Evolutionary conservation across 345 rosid genomes (phyloP).

Genomic region (Populus davidiana): DNA sequence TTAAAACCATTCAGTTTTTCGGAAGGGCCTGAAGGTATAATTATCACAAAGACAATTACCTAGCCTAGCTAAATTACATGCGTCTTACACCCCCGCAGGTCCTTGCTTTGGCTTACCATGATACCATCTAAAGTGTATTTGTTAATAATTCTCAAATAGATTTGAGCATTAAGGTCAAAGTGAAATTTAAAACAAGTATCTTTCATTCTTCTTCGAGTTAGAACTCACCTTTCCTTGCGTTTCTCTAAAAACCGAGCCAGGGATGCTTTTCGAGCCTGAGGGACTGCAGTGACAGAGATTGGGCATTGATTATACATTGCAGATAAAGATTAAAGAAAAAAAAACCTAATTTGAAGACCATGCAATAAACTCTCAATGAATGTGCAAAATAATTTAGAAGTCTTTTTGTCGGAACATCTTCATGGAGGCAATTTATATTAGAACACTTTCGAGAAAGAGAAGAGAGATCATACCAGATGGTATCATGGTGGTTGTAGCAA

Average conservation of each 20-base stretch:
- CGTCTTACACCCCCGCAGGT: background rate
- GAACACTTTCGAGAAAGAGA: background rate
- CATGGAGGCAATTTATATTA: background rate
- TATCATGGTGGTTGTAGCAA: slow-evolving; percentile 36
- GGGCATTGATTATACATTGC: slow-evolving; percentile 1
- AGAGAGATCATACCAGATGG: slow-evolving; percentile 51
- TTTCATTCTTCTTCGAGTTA: background rate
- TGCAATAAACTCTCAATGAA: background rate
- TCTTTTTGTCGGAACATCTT: background rate
- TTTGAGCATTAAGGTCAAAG: background rate
- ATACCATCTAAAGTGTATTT: background rate
- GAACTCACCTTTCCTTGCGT: slow-evolving; percentile 80
- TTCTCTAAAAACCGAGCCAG: slow-evolving; percentile 95
- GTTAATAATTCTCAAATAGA: background rate
- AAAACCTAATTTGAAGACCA: background rate
- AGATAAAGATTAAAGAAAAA: background rate
- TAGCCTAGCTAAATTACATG: background rate
- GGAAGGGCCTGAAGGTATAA: background rate
- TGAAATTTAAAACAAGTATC: background rate
- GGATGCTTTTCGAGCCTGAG: slow-evolving; percentile 93
- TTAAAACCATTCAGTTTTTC: background rate
- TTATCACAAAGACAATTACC: background rate
- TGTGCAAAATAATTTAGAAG: background rate
- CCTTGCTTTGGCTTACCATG: background rate
- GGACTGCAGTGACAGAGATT: slow-evolving; percentile 38